Evolutionary conservation across 2,329 filamentous ascomycete species (phyloP).

Genomic region (Neocucurbitaria cava): DNA sequence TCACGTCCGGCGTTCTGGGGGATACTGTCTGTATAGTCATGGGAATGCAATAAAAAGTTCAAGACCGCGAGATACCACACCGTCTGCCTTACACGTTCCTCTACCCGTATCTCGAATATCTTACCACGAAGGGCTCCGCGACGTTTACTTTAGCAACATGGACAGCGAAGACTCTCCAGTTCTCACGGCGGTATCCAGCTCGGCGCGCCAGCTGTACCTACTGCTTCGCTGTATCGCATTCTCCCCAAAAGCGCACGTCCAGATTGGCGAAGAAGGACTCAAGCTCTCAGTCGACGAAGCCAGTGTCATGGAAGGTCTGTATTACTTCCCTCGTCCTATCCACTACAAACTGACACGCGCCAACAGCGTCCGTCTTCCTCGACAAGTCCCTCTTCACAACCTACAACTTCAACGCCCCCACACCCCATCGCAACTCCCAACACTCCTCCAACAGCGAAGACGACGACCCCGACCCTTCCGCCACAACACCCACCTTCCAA

Average conservation of each 20-base stretch:
- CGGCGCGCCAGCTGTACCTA: slow-evolving; percentile 75
- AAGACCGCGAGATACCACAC: slow-evolving; percentile 22
- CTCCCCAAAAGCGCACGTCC: slow-evolving; percentile 67
- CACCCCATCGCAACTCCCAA: slow-evolving; percentile 47
- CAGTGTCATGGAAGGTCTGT: slow-evolving; percentile 84
- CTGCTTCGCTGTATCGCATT: slow-evolving; percentile 69
- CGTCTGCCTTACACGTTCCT: slow-evolving; percentile 12
- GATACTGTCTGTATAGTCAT: slow-evolving; percentile 43
- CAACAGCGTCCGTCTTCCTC: slow-evolving; percentile 76
- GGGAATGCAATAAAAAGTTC: slow-evolving; percentile 48
- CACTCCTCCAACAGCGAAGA: slow-evolving; percentile 38
- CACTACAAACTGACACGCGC: slow-evolving; percentile 8
- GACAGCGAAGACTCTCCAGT: slow-evolving; percentile 57
- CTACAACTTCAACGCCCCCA: slow-evolving; percentile 71
- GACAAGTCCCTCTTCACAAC: slow-evolving; percentile 88
- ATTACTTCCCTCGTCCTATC: background rate
- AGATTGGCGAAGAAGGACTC: slow-evolving; percentile 84
- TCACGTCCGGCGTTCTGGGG: slow-evolving; percentile 36
- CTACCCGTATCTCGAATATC: background rate
- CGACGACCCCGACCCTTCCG: slow-evolving; percentile 47
- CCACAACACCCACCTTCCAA: slow-evolving; percentile 73
- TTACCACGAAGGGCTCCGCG: slow-evolving; percentile 1
- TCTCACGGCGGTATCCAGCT: slow-evolving; percentile 78
- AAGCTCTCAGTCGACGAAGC: slow-evolving; percentile 88
- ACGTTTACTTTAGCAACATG: slow-evolving; percentile 27